A percentile compares a stretch with the other conserved stretches of the same genome.
phyloP scores from a whole-genome alignment of 495 filamentous ascomycete species.

The Hapsidospora chrysogenum region DNA sequence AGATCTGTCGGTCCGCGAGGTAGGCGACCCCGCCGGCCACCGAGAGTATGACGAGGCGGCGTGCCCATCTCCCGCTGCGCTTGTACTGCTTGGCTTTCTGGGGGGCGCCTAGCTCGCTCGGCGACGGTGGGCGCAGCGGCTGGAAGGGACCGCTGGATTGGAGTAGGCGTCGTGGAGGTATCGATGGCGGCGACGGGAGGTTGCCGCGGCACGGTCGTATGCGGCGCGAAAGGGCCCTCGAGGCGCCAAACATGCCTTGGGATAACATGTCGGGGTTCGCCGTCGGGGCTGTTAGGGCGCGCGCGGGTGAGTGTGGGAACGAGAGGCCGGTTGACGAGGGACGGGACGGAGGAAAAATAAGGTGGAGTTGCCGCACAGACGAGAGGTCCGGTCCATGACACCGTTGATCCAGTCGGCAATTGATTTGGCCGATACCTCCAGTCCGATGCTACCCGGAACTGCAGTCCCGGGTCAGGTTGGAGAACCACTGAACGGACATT shows the following conservation, averaged over 20 bases:
- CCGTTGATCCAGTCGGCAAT: too few species aligned
- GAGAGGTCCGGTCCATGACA: too few species aligned
- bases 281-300: too few species aligned
- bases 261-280: slow-evolving; percentile 3
- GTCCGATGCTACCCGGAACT: too few species aligned
- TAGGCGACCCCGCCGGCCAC: slow-evolving; percentile 42
- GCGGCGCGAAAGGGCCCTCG: neutral
- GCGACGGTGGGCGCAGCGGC: slow-evolving; percentile 66
- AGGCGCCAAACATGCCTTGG: slow-evolving; percentile 1
- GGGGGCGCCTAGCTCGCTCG: slow-evolving; percentile 61
- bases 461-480: too few species aligned
- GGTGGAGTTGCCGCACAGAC: too few species aligned
- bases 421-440: too few species aligned
- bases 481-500: too few species aligned
- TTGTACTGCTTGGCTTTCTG: slow-evolving; percentile 45
- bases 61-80: slow-evolving; percentile 56
- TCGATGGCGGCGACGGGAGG: neutral
- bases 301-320: too few species aligned
- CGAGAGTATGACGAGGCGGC: slow-evolving; percentile 50
- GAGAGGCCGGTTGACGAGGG: too few species aligned
- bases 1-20: slow-evolving; percentile 50
- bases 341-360: too few species aligned
- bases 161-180: neutral
- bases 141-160: slow-evolving; percentile 27
- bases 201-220: neutral